Conservation (phyloP, 331 rosid species). For the Rosa hybrid region DNA sequence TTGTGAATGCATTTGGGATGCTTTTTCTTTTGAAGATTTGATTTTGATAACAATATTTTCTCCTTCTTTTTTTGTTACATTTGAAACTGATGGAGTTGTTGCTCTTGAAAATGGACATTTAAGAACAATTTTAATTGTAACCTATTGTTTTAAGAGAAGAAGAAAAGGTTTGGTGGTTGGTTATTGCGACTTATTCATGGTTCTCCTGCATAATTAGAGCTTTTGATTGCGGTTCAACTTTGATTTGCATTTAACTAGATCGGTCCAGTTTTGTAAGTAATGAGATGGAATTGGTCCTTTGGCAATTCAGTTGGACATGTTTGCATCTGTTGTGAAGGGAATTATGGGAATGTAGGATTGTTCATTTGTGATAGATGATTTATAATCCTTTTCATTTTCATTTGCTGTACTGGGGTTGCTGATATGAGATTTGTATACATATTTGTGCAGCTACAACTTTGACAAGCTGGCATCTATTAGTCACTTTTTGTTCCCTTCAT, state of each 20-base stretch:
- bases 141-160: neutral
- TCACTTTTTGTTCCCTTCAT: slow-evolving; percentile 96
- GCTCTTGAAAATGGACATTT: neutral
- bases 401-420: neutral
- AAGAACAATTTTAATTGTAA: neutral
- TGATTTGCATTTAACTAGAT: neutral
- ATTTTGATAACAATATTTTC: neutral
- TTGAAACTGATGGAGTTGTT: neutral
- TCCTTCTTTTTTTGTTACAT: neutral
- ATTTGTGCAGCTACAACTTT: slow-evolving; percentile 80
- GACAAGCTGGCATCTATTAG: slow-evolving; percentile 99
- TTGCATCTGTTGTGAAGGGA: neutral
- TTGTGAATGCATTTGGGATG: neutral
- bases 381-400: neutral
- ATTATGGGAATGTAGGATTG: neutral
- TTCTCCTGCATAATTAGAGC: neutral
- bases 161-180: neutral
- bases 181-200: neutral
- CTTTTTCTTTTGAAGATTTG: neutral
- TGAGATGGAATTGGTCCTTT: neutral
- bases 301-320: neutral
- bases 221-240: neutral
- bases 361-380: neutral
- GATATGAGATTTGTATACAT: neutral
- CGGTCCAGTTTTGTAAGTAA: neutral